These are phyloP conservation scores for Agrostemma githago DNA, from an alignment of 148 eudicot species.

Conservation along the genomic window DNA sequence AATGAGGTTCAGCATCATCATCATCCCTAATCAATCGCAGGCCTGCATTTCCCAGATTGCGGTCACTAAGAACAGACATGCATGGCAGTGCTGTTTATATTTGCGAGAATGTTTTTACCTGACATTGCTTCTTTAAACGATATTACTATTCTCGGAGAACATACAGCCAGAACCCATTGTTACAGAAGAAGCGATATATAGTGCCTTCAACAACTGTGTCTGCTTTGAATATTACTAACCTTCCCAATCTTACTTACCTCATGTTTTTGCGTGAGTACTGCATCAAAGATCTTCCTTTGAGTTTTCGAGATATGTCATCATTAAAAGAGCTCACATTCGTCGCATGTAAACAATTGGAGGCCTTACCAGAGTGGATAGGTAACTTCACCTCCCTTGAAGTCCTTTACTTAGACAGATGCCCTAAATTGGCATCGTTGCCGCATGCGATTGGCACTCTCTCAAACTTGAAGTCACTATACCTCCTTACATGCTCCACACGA, in stretches of 20 bases:
- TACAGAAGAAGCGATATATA: not conserved
- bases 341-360: not conserved
- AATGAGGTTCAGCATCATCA: not conserved
- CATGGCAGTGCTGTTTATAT: not conserved
- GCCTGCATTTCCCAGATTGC: slow-evolving; percentile 10
- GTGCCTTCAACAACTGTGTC: not conserved
- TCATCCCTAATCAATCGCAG: not conserved
- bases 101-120: not conserved
- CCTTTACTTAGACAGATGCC: not conserved
- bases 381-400: not conserved
- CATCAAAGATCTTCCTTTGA: not conserved
- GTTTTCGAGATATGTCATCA: not conserved
- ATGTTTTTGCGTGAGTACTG: not conserved
- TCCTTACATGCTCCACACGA: not conserved
- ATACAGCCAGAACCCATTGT: too few species aligned
- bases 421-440: not conserved
- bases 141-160: not conserved
- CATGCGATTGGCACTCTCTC: not conserved
- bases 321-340: not conserved
- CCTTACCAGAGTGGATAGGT: not conserved
- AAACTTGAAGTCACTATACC: not conserved
- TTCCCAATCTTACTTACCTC: not conserved
- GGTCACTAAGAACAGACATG: not conserved
- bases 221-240: not conserved
- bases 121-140: not conserved